A percentile compares a stretch with the other conserved stretches of the same genome.
These are phyloP conservation scores for Parastagonospora avenae DNA, from an alignment of 2,329 filamentous ascomycete genomes.

Conservation along the genomic window DNA sequence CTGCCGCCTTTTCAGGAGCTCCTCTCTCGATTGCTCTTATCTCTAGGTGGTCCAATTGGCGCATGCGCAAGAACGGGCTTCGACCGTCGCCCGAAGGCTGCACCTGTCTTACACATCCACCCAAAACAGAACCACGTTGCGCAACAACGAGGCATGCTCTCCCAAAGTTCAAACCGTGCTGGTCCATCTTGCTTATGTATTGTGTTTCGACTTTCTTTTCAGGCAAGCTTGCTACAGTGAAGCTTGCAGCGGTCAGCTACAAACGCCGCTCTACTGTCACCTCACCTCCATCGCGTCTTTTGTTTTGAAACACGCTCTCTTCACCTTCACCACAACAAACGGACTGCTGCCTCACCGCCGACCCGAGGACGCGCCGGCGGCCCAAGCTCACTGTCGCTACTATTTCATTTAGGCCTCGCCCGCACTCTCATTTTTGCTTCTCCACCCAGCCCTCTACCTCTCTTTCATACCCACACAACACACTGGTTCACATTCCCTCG, in stretches of 20 bases:
- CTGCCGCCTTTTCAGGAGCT: too few relatives aligned
- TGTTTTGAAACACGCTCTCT: conserved; percentile 6
- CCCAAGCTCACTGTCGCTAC: conserved; percentile 3
- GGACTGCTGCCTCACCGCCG: conserved; percentile 1
- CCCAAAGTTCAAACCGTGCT: not conserved
- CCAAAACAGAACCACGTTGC: conserved; percentile 1
- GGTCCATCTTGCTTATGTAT: conserved; percentile 7
- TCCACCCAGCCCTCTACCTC: not conserved
- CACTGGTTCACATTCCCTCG: not conserved
- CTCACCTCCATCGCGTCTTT: not conserved
- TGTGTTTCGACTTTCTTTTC: conserved; percentile 9
- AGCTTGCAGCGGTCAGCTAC: conserved; percentile 6
- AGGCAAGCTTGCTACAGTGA: conserved; percentile 3
- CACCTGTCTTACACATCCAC: not conserved
- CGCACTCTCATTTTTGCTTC: conserved; percentile 3
- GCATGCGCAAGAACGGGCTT: not conserved
- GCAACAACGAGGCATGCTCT: conserved; percentile 1
- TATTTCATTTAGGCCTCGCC: conserved; percentile 1
- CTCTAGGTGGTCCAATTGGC: too few relatives aligned
- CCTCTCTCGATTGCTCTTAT: not conserved
- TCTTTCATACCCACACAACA: not conserved
- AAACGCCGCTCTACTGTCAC: not conserved
- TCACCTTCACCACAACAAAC: conserved; percentile 7
- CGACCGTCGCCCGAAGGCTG: not conserved
- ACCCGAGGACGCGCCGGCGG: not conserved